phyloP scores from a whole-genome alignment of 257 asterid genomes.

The Solanum megistacrolobum region DNA sequence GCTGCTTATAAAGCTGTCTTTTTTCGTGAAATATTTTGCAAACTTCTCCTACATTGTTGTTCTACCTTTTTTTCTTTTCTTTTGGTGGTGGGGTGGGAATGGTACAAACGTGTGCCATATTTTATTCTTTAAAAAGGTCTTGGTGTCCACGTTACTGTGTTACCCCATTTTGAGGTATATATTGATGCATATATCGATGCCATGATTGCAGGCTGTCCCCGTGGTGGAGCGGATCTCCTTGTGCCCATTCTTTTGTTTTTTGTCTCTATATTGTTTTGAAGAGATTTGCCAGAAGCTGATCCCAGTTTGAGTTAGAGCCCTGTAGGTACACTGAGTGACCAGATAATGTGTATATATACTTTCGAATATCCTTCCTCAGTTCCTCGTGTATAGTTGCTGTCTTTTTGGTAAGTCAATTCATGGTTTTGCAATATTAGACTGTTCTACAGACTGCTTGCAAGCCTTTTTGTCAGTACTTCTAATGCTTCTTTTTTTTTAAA shows the following conservation, averaged over 20 bases:
- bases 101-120: neutral
- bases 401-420: neutral
- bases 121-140: neutral
- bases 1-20: neutral
- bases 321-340: neutral
- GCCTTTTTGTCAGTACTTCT: neutral
- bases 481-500: neutral
- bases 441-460: neutral
- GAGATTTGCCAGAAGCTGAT: conserved; percentile 18
- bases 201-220: conserved; percentile 32
- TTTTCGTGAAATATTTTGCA: neutral
- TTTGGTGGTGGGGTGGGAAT: neutral
- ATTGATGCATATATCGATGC: conserved; percentile 6
- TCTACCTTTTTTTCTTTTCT: neutral
- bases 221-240: conserved; percentile 24
- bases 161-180: neutral
- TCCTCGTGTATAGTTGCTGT: neutral
- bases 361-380: neutral
- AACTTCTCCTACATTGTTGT: neutral
- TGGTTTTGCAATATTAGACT: neutral
- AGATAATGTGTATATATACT: neutral
- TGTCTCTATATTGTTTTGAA: conserved; percentile 28
- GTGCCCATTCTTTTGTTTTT: conserved; percentile 57
- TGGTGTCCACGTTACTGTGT: neutral
- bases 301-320: conserved; percentile 19